Conservation (phyloP, 352 stramenopile genomes). For the Aphanomyces stellatus region DNA sequence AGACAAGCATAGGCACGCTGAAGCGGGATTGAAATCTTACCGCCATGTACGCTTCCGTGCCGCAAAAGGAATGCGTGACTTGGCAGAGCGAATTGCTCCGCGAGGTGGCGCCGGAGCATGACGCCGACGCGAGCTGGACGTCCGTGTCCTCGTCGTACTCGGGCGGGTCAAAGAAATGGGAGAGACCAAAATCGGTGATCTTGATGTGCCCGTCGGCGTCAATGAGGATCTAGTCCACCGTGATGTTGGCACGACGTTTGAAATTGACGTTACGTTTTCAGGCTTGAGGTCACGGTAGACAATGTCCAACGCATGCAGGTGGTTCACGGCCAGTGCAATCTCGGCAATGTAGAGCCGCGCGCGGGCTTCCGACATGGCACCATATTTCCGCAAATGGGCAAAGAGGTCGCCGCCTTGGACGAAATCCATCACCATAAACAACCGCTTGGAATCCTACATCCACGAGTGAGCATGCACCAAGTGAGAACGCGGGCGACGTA, state of each 20-base stretch:
- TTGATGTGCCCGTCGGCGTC: slow-evolving; percentile 89
- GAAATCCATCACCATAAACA: slow-evolving; percentile 87
- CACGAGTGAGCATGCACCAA: background rate
- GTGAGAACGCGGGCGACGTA: slow-evolving; percentile 49
- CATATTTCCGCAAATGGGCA: slow-evolving; percentile 82
- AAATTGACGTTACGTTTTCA: slow-evolving; percentile 87
- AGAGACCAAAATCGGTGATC: slow-evolving; percentile 95
- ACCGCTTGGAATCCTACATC: slow-evolving; percentile 73
- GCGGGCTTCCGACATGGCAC: slow-evolving; percentile 87
- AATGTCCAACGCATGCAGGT: slow-evolving; percentile 93
- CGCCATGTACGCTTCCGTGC: slow-evolving; percentile 29
- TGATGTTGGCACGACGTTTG: background rate
- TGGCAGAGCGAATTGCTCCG: slow-evolving; percentile 68
- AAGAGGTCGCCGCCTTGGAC: slow-evolving; percentile 96
- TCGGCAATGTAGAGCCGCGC: slow-evolving; percentile 94
- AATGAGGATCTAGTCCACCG: slow-evolving; percentile 42
- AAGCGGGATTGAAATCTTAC: background rate
- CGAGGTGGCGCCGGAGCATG: slow-evolving; percentile 86
- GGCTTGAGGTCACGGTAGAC: slow-evolving; percentile 97
- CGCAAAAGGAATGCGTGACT: slow-evolving; percentile 57
- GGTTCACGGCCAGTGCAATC: slow-evolving; percentile 90
- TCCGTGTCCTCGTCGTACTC: slow-evolving; percentile 55
- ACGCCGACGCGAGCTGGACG: slow-evolving; percentile 50
- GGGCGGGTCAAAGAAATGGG: slow-evolving; percentile 64
- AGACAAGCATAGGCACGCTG: too few relatives aligned